Conservation (phyloP, 2,329 filamentous ascomycete species). For the Sporothrix euskadiensis region DNA sequence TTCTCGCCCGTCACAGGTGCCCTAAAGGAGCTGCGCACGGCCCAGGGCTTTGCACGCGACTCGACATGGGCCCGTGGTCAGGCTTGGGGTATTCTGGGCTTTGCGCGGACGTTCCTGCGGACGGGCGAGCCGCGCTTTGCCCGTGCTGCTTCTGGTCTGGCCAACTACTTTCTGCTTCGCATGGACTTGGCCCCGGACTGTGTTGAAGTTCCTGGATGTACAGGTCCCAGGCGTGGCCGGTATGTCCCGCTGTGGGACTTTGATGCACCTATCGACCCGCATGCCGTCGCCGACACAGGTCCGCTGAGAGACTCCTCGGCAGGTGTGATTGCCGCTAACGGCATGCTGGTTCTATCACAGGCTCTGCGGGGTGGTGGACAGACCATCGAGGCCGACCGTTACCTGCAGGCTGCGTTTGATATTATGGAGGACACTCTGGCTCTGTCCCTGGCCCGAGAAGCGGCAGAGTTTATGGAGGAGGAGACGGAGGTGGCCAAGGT, state of each 20-base stretch:
- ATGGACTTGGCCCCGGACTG: slow-evolving; percentile 41
- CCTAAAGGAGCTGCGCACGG: slow-evolving; percentile 49
- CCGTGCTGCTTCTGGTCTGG: slow-evolving; percentile 47
- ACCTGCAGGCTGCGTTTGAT: slow-evolving; percentile 36
- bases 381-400: slow-evolving; percentile 32
- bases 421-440: slow-evolving; percentile 40
- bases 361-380: slow-evolving; percentile 34
- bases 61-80: slow-evolving; percentile 56
- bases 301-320: slow-evolving; percentile 44
- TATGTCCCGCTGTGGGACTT: slow-evolving; percentile 46
- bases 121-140: slow-evolving; percentile 49
- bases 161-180: slow-evolving; percentile 52
- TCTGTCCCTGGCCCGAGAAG: slow-evolving; percentile 35
- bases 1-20: slow-evolving; percentile 47
- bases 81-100: slow-evolving; percentile 54
- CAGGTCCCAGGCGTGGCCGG: slow-evolving; percentile 32
- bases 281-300: slow-evolving; percentile 24
- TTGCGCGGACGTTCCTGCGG: slow-evolving; percentile 52
- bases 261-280: slow-evolving; percentile 36
- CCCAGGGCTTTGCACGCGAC: slow-evolving; percentile 49
- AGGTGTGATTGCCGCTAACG: slow-evolving; percentile 46
- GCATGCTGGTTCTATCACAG: slow-evolving; percentile 45
- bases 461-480: slow-evolving; percentile 29
- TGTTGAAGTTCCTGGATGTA: slow-evolving; percentile 37
- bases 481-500: slow-evolving; percentile 10